Base-by-base conservation (phyloP, 139 green algal genomes). In the Pseudopediastrum boryanum region DNA sequence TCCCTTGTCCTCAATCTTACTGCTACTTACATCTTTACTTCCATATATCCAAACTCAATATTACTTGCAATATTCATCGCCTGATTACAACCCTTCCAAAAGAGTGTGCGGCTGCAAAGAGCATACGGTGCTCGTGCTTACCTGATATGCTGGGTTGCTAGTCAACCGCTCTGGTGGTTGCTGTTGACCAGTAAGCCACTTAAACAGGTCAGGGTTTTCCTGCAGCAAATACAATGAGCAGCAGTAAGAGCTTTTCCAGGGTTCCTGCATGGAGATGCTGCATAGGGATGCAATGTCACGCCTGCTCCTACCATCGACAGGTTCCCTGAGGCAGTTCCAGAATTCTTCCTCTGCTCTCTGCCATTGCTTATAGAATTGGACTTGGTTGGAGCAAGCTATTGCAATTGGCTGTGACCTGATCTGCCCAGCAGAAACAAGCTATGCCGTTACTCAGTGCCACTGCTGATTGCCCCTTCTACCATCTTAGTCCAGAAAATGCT, bases 161-260 rank as follows among this genome's bases (percentile, higher is more conserved):
- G 21, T 31, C 69, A 96, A 65, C 2, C 77, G 27, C n/a, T 86
- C 72, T 13, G 92, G 85, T 9, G 82, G 43, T 4, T 77, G n/a
- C 43, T 84, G 50, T 58, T 94, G 92, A 2, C 86, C 87, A 2
- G 92, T 97, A 0, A 97, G 80, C 87, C 89, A 97, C 78, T 94
- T 95, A 85, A 92, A 95, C 16, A 97, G 81, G 56, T 97, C 92
- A 6, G 92, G 92, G 78, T 97, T 97, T 39, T 97, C 92, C 84
- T 90, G 83, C 39, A 42, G 54, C 54, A 65, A 7, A 9, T 9
- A 27, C 8, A 8, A 27, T 27, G 58, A 44, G 13, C n/a, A 71
- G 67, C 16, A 31, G 36, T 27, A 64, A 29, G n/a, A n/a, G 67
- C 67, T 58, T 13, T 27, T 43, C 12, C 44, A 76, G 67, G 41